A percentile compares a stretch with the other conserved stretches of the same genome.
phyloP scores from a whole-genome alignment of 2,329 filamentous ascomycete species.

The Dothidotthia symphoricarpi region DNA sequence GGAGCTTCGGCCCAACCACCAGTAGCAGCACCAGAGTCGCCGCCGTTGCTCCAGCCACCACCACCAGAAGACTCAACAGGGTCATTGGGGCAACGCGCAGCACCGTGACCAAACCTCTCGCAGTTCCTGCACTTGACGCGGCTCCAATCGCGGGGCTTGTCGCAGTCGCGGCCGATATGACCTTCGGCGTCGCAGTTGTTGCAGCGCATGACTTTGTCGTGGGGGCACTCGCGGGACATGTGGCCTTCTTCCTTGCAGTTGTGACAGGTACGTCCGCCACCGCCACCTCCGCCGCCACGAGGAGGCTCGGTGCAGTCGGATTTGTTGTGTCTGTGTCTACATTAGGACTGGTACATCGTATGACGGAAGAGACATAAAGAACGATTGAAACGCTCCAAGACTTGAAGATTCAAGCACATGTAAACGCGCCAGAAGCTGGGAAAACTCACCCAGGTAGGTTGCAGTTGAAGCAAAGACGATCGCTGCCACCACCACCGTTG shows the following conservation, averaged over 20 bases:
- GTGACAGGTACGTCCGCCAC: conserved; percentile 21
- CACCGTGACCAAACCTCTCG: conserved; percentile 45
- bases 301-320: conserved; percentile 26
- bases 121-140: conserved; percentile 62
- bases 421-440: background rate
- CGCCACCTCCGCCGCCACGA: conserved; percentile 16
- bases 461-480: conserved; percentile 24
- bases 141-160: conserved; percentile 56
- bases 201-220: conserved; percentile 43
- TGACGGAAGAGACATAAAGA: too few species aligned
- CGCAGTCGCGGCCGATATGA: conserved; percentile 56
- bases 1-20: conserved; percentile 22
- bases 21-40: conserved; percentile 14
- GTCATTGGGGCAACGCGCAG: conserved; percentile 43
- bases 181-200: conserved; percentile 65
- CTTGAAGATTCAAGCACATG: too few species aligned
- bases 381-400: too few species aligned
- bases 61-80: conserved; percentile 20
- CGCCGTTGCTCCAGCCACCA: conserved; percentile 24
- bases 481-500: conserved; percentile 12
- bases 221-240: conserved; percentile 25
- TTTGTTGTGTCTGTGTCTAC: conserved; percentile 20
- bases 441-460: conserved; percentile 17
- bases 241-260: conserved; percentile 33
- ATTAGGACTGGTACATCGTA: conserved; percentile 1